Evolutionary conservation across 2,329 filamentous ascomycete species (phyloP).

Genomic region (Claviceps spartinae): DNA sequence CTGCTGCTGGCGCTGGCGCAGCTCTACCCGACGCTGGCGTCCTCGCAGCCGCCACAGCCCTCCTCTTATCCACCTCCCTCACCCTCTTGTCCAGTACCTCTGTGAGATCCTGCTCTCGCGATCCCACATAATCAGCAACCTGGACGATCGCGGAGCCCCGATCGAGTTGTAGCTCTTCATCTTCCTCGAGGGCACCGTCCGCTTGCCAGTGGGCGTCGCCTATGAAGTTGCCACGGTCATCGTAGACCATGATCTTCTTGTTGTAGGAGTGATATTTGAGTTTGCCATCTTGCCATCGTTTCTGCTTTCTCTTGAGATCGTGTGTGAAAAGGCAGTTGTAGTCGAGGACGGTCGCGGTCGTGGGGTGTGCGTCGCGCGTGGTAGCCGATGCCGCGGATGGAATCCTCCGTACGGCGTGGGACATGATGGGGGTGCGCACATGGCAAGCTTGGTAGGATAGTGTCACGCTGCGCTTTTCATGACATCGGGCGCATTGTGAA

Average conservation of each 20-base stretch:
- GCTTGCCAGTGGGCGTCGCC: constrained; percentile 75
- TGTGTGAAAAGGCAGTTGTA: constrained; percentile 79
- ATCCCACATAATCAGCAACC: constrained; percentile 62
- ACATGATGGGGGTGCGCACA: constrained; percentile 9
- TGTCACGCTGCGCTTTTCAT: background rate
- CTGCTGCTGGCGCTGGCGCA: constrained; percentile 3
- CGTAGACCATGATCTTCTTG: constrained; percentile 79
- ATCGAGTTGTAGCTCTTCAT: constrained; percentile 71
- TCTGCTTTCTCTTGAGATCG: constrained; percentile 74
- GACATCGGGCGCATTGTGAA: background rate
- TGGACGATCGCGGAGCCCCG: constrained; percentile 64
- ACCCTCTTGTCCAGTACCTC: constrained; percentile 58
- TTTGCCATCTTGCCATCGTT: constrained; percentile 86
- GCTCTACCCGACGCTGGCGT: constrained; percentile 10
- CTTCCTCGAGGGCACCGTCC: constrained; percentile 56
- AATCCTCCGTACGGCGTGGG: constrained; percentile 9
- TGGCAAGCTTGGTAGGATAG: background rate
- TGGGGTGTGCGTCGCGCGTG: constrained; percentile 4
- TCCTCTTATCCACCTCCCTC: constrained; percentile 39
- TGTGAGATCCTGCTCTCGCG: constrained; percentile 63
- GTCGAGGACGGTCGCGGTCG: constrained; percentile 62
- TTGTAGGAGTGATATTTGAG: constrained; percentile 87
- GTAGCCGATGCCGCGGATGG: background rate
- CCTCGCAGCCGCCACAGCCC: constrained; percentile 30
- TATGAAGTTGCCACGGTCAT: constrained; percentile 64